phyloP scores from a whole-genome alignment of 176 grass and related monocot genomes.

The Oryza longistaminata region DNA sequence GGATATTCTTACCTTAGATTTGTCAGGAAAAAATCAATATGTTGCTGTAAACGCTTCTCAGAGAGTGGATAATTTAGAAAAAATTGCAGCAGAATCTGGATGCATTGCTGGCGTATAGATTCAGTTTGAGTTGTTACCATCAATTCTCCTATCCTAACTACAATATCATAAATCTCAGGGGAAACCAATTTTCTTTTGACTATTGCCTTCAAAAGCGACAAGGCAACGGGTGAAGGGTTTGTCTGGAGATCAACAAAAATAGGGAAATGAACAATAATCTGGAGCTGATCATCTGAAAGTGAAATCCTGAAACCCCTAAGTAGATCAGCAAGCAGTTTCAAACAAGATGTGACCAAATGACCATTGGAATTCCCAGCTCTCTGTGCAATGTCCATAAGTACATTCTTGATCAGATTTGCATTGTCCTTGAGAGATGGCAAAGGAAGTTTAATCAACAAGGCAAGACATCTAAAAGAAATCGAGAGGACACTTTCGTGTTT shows the following conservation, averaged over 20 bases:
- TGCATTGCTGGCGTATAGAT: conserved; percentile 74
- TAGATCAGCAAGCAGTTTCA: conserved; percentile 76
- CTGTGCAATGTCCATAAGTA: conserved; percentile 82
- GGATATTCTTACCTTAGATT: conserved; percentile 71
- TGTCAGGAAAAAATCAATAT: conserved; percentile 89
- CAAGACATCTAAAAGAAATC: conserved; percentile 75
- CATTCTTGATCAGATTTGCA: conserved; percentile 69
- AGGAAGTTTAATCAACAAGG: conserved; percentile 73
- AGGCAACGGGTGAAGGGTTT: conserved; percentile 79
- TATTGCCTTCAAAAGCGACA: conserved; percentile 90
- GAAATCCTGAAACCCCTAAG: conserved; percentile 74
- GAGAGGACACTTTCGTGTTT: conserved; percentile 85
- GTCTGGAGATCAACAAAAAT: conserved; percentile 92
- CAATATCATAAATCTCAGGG: conserved; percentile 94
- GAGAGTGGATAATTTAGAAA: conserved; percentile 85
- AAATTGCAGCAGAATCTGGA: conserved; percentile 86
- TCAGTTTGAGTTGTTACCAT: conserved; percentile 87
- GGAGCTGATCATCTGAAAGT: conserved; percentile 77
- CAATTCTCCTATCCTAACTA: conserved; percentile 75
- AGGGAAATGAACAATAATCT: conserved; percentile 71
- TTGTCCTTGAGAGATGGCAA: conserved; percentile 76
- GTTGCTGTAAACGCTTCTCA: conserved; percentile 83
- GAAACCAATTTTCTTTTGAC: conserved; percentile 75
- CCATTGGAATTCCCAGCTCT: conserved; percentile 73
- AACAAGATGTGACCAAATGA: conserved; percentile 76